These are phyloP conservation scores for Ophiocordyceps unilateralis DNA, from an alignment of 2,329 filamentous ascomycete species.

Conservation along the genomic window DNA sequence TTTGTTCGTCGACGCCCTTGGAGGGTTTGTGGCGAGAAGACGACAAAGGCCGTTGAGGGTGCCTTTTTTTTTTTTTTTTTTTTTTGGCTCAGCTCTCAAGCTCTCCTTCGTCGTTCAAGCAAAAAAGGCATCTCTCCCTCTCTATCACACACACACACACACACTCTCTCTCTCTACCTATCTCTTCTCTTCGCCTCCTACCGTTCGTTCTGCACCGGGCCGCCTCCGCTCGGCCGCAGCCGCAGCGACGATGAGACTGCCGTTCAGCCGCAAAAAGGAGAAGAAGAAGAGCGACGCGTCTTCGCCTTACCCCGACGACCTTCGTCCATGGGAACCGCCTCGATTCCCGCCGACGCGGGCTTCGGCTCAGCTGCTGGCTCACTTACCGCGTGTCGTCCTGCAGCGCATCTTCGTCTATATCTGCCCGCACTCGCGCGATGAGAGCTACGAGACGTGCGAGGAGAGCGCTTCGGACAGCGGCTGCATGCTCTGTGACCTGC, in stretches of 20 bases:
- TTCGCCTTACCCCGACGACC: conserved; percentile 10
- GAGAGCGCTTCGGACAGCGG: conserved; percentile 59
- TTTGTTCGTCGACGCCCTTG: neutral
- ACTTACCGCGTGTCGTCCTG: conserved; percentile 52
- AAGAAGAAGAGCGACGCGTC: conserved; percentile 13
- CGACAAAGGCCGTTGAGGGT: too few species aligned
- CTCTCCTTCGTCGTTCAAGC: too few species aligned
- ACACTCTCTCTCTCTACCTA: too few species aligned
- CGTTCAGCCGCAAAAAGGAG: conserved; percentile 17
- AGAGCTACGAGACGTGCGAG: conserved; percentile 69
- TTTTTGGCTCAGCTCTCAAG: neutral
- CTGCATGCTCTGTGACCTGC: conserved; percentile 87
- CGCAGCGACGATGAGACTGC: conserved; percentile 16
- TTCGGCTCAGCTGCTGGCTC: conserved; percentile 26
- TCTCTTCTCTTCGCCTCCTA: neutral
- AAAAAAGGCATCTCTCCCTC: too few species aligned
- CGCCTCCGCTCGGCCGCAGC: neutral
- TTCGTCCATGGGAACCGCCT: conserved; percentile 10
- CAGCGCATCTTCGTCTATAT: conserved; percentile 64
- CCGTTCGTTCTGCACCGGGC: neutral
- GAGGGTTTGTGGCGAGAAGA: too few species aligned
- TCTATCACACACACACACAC: too few species aligned
- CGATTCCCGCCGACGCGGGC: conserved; percentile 19
- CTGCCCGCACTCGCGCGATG: conserved; percentile 67
- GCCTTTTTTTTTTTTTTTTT: neutral